Base-by-base conservation (phyloP, 2,329 filamentous ascomycete genomes). In the Elsinoe perseae region DNA sequence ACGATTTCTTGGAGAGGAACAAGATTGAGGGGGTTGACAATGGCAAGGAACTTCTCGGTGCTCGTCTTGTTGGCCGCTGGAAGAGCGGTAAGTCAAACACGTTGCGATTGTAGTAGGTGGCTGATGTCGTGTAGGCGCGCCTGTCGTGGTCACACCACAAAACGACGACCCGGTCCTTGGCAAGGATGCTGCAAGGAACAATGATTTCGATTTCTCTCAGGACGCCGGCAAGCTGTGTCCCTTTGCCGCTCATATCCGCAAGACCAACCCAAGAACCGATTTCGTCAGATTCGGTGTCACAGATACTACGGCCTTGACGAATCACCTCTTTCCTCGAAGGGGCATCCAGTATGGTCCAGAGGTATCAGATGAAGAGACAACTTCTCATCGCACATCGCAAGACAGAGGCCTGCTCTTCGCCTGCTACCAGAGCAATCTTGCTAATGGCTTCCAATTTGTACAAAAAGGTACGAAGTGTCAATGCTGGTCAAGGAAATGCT, bases 191-290 rank as follows among this genome's bases (percentile, higher is more conserved):
- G 36, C 34, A 8, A 56, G 57, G 12, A 62, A 60, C 56, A 71
- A 74, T 59, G 61, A 71, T 14, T 76, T 76, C 61, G 62, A 67
- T 18, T 75, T 71, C 56, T 61, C 65, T 23, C 60, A 62, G 2
- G 43, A 61, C 10, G 63, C 63, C 8, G 68, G 72, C 43, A 64
- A 68, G 1, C 65, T 67, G 18, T 77, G 75, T 59, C 75, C 75
- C 1, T 74, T 75, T 46, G 73, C 73, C 0, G 72, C 75, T 1
- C 75, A 77, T 52, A 71, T 72, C 25, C 74, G 75, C 40, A 77
- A 77, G 65, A 75, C 70, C 38, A 73, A 74, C 40, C 75, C 75
- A 0, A 66, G 75, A 16, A 66, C 63, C 8, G 72, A 76, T 56
- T 44, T 62, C 5, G 62, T 61, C 12, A 12, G 30, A 5, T 20